Evolutionary conservation across 257 asterid genomes (phyloP), one percentile per base, ranked within the genome.

Genomic region (Thymus quinquecostatus): DNA sequence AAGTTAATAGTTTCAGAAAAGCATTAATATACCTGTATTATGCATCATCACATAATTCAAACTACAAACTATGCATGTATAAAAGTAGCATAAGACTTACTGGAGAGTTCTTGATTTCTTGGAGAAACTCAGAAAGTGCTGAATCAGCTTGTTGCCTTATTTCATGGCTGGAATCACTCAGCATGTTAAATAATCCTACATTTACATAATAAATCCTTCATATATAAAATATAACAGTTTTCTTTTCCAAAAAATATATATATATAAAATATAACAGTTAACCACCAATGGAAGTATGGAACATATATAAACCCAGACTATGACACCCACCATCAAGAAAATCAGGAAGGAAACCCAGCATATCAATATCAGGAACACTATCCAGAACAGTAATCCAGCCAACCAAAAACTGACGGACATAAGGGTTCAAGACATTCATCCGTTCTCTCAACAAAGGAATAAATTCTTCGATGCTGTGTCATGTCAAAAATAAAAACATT

Each of bases 91-190:
- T 60, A 71, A 73, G 63, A 70, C 98, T 90, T 92, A 95, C 98
- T 73, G 99, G 99, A 76, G 99, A 95, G 82, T 88, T 92, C 79
- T 95, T 92, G 71, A 95, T 95, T 87, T 95, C 99, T 87, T 90
- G 98, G 75, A 95, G 98, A 87, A 95, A 92, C 71, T 95, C 99
- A 50, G 96, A 86, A 79, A 95, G 99, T 34, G 99, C 99, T 12
- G 98, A 95, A 92, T 95, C 99, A 75, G 98, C 98, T 87, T 95
- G 99, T 72, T 95, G 99, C 79, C 99, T 86, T 86, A 92, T 95
- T 81, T 95, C 98, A 71, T 87, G 98, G 85, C 99, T 95, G 67
- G 89, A 75, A 86, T 95, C 99, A 66, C 99, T 95, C 60, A 95
- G 86, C 99, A 95, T 95, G 83, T 92, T 95, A 75, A 95, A 95